Percentiles rank a stretch among this genome's conserved stretches.
These are phyloP conservation scores for Scedosporium boydii DNA, from an alignment of 2,329 filamentous ascomycete species.

Conservation along the genomic window DNA sequence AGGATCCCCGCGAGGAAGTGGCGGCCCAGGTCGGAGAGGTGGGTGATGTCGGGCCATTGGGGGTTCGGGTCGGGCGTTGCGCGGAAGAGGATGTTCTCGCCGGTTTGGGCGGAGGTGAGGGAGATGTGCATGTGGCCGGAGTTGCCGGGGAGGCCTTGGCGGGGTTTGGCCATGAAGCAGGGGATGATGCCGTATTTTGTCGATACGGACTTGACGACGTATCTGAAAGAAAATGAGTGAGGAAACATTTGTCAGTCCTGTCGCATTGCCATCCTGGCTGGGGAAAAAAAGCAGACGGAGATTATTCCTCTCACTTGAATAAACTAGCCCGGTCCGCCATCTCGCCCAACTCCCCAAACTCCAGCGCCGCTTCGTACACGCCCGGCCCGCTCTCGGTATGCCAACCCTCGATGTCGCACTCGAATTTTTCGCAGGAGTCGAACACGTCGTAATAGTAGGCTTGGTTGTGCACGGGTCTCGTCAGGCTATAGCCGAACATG, in stretches of 20 bases:
- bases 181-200: constrained; percentile 85
- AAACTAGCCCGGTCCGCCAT: constrained; percentile 90
- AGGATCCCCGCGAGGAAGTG: constrained; percentile 90
- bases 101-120: constrained; percentile 60
- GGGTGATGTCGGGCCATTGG: constrained; percentile 63
- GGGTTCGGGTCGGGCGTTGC: constrained; percentile 62
- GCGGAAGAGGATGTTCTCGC: constrained; percentile 76
- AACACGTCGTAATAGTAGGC: constrained; percentile 88
- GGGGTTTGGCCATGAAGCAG: constrained; percentile 98
- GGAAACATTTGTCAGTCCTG: too few relatives aligned
- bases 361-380: constrained; percentile 89
- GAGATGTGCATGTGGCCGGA: constrained; percentile 95
- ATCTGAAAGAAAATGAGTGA: constrained; percentile 29
- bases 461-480: constrained; percentile 77
- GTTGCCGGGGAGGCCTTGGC: constrained; percentile 84
- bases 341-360: constrained; percentile 75
- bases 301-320: constrained; percentile 60
- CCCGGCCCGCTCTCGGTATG: constrained; percentile 91
- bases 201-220: constrained; percentile 81
- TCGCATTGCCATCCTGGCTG: too few relatives aligned
- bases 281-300: too few relatives aligned
- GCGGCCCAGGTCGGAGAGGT: constrained; percentile 79
- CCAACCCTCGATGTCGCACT: constrained; percentile 83
- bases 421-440: constrained; percentile 67
- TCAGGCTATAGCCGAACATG: constrained; percentile 93